These are phyloP conservation scores for Trametes villosa DNA, from an alignment of 768 basidiomycete genomes.

Conservation along the genomic window DNA sequence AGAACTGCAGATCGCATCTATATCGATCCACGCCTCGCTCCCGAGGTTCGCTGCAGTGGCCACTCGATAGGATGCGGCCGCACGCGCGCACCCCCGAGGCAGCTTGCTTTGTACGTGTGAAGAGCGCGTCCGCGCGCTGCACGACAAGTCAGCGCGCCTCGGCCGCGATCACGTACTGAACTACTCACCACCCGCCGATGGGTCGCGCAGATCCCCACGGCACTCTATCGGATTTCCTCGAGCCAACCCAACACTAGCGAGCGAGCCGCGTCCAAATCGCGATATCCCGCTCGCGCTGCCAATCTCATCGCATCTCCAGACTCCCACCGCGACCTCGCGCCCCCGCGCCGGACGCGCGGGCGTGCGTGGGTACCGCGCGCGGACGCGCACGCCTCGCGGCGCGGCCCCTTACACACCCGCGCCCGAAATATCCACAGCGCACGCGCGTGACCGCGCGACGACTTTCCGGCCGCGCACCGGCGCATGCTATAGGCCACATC, in stretches of 20 bases:
- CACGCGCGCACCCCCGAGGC: neutral
- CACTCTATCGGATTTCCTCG: neutral
- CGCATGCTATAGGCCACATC: too few relatives aligned
- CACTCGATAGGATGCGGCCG: neutral
- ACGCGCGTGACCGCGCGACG: too few relatives aligned
- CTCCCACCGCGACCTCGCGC: conserved; percentile 4
- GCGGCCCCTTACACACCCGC: too few relatives aligned
- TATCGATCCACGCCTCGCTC: conserved; percentile 18
- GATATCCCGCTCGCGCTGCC: neutral
- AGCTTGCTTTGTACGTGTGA: conserved; percentile 15
- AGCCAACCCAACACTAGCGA: too few relatives aligned
- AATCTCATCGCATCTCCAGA: conserved; percentile 3
- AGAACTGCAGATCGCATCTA: conserved; percentile 20
- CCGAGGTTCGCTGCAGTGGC: neutral
- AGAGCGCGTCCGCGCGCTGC: neutral
- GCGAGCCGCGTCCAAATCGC: neutral
- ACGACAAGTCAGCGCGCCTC: neutral
- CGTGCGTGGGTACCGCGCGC: neutral
- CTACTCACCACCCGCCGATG: too few relatives aligned
- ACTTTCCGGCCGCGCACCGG: too few relatives aligned
- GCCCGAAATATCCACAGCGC: neutral
- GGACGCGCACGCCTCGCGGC: too few relatives aligned
- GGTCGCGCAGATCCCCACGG: conserved; percentile 4
- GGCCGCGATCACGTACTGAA: neutral
- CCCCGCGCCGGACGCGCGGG: conserved; percentile 6